phyloP scores from a whole-genome alignment of 2,329 filamentous ascomycete species.

The Botrytis sinoallii region DNA sequence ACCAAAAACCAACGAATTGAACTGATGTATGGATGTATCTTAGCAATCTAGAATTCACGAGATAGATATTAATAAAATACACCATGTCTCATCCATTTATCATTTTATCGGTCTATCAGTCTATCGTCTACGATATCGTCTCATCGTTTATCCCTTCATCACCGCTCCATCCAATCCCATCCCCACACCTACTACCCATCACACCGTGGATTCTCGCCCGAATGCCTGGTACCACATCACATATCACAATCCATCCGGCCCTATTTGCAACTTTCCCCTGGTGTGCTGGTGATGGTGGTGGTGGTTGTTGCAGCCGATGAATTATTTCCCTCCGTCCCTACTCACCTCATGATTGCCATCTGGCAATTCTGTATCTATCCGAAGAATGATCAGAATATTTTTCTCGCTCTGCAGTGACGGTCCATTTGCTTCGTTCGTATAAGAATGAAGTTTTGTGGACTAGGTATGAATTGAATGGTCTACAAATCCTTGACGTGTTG shows the following conservation, averaged over 20 bases:
- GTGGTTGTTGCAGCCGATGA: background rate
- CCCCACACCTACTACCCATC: background rate
- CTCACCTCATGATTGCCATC: conserved; percentile 17
- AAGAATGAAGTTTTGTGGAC: background rate
- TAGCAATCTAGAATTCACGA: background rate
- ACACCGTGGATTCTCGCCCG: background rate
- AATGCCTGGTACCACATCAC: background rate
- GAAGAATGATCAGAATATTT: background rate
- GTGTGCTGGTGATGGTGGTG: background rate
- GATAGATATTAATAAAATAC: no score
- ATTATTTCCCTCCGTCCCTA: background rate
- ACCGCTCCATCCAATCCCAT: background rate
- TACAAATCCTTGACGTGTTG: no score
- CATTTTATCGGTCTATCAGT: no score
- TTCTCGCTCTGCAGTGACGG: no score
- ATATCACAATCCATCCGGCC: background rate
- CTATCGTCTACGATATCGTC: background rate
- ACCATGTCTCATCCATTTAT: no score
- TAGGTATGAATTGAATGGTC: background rate
- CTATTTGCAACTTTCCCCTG: background rate
- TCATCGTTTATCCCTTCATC: background rate
- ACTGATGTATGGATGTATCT: background rate
- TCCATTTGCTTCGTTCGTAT: background rate
- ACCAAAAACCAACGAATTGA: background rate
- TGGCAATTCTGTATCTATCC: conserved; percentile 2